These are phyloP conservation scores for Maudiozyma barnettii DNA, from an alignment of 805 yeast genomes.

Conservation along the genomic window DNA sequence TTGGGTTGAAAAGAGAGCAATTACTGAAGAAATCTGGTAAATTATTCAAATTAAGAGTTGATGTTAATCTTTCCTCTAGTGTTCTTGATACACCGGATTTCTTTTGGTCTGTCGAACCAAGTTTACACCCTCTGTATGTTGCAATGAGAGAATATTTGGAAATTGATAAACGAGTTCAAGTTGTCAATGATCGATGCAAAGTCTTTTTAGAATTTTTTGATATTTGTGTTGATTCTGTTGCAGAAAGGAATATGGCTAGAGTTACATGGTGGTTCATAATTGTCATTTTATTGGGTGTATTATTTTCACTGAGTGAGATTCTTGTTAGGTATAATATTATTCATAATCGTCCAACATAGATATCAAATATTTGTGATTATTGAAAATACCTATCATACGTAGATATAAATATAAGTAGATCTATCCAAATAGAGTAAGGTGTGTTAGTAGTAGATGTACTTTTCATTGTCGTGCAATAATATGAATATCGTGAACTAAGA, in stretches of 20 bases:
- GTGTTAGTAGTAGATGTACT: no score
- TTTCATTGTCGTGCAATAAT: no score
- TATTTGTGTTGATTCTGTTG: slow-evolving; percentile 86
- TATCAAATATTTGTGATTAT: not conserved
- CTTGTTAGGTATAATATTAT: slow-evolving; percentile 47
- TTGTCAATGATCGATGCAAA: slow-evolving; percentile 84
- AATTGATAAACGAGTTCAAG: slow-evolving; percentile 90
- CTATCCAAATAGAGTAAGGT: no score
- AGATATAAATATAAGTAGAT: no score
- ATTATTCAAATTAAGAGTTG: slow-evolving; percentile 81
- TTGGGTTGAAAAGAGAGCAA: slow-evolving; percentile 79
- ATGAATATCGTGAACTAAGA: no score
- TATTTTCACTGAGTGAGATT: slow-evolving; percentile 69
- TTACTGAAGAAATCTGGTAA: slow-evolving; percentile 82
- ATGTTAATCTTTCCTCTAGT: slow-evolving; percentile 83
- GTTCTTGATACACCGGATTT: slow-evolving; percentile 92
- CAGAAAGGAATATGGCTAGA: slow-evolving; percentile 84
- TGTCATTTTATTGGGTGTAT: slow-evolving; percentile 67
- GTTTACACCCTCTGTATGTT: slow-evolving; percentile 80
- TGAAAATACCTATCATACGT: no score
- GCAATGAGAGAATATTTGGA: slow-evolving; percentile 90
- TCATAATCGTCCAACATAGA: slow-evolving; percentile 6
- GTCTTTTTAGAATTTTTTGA: slow-evolving; percentile 91
- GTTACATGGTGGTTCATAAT: slow-evolving; percentile 84
- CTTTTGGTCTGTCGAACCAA: slow-evolving; percentile 94